These are phyloP conservation scores for Fomes fomentarius DNA, from an alignment of 1,284 basidiomycete species.

Conservation along the genomic window DNA sequence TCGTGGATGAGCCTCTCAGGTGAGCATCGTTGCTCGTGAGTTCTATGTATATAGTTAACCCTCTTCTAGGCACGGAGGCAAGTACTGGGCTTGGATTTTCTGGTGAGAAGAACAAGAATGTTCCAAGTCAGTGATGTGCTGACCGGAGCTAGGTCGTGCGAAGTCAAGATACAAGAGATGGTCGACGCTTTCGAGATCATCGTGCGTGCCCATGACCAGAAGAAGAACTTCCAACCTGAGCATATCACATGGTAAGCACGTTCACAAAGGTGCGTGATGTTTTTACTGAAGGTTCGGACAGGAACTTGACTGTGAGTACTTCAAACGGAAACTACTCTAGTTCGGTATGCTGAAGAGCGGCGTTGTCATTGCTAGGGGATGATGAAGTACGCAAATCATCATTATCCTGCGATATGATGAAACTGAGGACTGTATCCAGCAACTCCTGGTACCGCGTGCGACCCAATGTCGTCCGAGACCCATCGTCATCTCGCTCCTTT, in stretches of 20 bases:
- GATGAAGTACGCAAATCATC: slow-evolving; percentile 27
- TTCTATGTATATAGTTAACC: background rate
- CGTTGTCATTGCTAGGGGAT: too few relatives aligned
- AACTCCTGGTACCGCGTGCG: slow-evolving; percentile 31
- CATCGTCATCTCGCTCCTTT: background rate
- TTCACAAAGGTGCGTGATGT: too few relatives aligned
- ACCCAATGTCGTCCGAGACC: slow-evolving; percentile 12
- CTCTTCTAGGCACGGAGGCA: slow-evolving; percentile 30
- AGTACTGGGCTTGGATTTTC: slow-evolving; percentile 32
- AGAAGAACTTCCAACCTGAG: slow-evolving; percentile 28
- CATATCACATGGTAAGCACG: slow-evolving; percentile 23
- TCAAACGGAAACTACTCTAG: too few relatives aligned
- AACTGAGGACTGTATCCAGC: too few relatives aligned
- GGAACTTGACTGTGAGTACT: slow-evolving; percentile 23
- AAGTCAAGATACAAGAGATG: slow-evolving; percentile 22
- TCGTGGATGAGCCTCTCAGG: slow-evolving; percentile 20
- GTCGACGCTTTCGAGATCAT: slow-evolving; percentile 21
- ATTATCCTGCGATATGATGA: too few relatives aligned
- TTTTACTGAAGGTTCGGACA: background rate
- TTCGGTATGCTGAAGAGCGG: too few relatives aligned
- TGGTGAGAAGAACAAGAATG: slow-evolving; percentile 22
- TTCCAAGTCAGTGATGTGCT: too few relatives aligned
- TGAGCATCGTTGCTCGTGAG: background rate
- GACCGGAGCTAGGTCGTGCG: slow-evolving; percentile 29
- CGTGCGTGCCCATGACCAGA: slow-evolving; percentile 25